Evolutionary conservation across 2,329 filamentous ascomycete species (phyloP).

Genomic region (Akanthomyces uredinophilus): DNA sequence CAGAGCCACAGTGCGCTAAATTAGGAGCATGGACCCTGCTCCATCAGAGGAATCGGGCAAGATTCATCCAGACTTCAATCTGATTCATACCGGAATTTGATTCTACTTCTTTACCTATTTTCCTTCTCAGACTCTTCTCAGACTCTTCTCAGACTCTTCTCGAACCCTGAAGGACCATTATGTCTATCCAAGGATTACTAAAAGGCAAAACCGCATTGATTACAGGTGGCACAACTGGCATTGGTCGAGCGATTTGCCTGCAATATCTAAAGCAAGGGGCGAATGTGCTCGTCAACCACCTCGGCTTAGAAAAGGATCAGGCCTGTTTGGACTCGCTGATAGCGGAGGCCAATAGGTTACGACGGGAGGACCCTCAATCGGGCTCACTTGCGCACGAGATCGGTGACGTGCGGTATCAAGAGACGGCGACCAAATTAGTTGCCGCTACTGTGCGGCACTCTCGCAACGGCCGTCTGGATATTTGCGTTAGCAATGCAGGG

Average conservation of each 20-base stretch:
- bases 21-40: background rate
- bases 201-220: conserved; percentile 75
- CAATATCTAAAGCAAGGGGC: conserved; percentile 74
- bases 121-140: no score
- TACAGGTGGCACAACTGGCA: conserved; percentile 81
- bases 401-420: conserved; percentile 72
- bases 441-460: conserved; percentile 53
- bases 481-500: conserved; percentile 86
- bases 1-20: background rate
- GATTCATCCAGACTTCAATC: background rate
- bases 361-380: conserved; percentile 12
- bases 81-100: background rate
- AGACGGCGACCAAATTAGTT: conserved; percentile 66
- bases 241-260: conserved; percentile 78
- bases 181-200: conserved; percentile 53
- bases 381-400: conserved; percentile 49
- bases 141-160: background rate
- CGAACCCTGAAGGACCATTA: conserved; percentile 19
- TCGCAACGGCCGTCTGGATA: conserved; percentile 58
- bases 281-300: conserved; percentile 74
- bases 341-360: conserved; percentile 45
- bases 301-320: conserved; percentile 52
- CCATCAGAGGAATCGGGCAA: background rate
- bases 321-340: conserved; percentile 49
- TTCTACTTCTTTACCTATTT: background rate